Percentiles rank a stretch among this genome's conserved stretches.
Evolutionary conservation across 169 alveolate genomes (phyloP).

Genomic region (Plasmodium coatneyi): DNA sequence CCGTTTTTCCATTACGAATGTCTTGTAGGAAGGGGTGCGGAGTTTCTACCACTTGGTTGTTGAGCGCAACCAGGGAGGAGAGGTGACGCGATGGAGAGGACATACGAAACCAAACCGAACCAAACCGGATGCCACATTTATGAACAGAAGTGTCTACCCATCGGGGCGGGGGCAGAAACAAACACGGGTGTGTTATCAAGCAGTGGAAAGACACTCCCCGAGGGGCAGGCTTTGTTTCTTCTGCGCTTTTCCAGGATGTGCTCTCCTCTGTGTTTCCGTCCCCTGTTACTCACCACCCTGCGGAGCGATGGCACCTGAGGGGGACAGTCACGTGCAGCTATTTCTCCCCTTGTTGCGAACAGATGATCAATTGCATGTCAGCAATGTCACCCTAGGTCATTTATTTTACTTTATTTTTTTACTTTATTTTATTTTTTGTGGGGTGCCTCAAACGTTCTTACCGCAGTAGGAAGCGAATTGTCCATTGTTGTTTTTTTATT

Average conservation of each 20-base stretch:
- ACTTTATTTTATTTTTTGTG: neutral
- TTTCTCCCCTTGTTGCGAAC: neutral
- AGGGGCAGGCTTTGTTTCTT: neutral
- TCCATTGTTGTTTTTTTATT: neutral
- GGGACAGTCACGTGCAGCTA: neutral
- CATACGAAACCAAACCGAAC: too few species aligned
- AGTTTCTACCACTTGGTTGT: neutral
- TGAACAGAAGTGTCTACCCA: neutral
- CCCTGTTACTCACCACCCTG: neutral
- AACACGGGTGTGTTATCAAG: neutral
- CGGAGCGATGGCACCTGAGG: neutral
- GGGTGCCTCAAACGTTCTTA: neutral
- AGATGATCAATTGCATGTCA: neutral
- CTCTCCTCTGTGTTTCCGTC: neutral
- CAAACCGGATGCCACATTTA: too few species aligned
- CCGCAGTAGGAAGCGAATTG: neutral
- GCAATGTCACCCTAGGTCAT: neutral
- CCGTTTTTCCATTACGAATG: neutral
- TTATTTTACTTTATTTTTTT: too few species aligned
- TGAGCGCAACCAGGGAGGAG: neutral
- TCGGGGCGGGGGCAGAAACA: neutral
- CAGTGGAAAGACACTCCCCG: neutral
- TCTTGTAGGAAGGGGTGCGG: neutral
- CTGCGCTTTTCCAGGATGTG: neutral
- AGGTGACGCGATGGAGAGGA: neutral